Conservation (phyloP, 495 filamentous ascomycete genomes). For the Penicillium bovifimosum region DNA sequence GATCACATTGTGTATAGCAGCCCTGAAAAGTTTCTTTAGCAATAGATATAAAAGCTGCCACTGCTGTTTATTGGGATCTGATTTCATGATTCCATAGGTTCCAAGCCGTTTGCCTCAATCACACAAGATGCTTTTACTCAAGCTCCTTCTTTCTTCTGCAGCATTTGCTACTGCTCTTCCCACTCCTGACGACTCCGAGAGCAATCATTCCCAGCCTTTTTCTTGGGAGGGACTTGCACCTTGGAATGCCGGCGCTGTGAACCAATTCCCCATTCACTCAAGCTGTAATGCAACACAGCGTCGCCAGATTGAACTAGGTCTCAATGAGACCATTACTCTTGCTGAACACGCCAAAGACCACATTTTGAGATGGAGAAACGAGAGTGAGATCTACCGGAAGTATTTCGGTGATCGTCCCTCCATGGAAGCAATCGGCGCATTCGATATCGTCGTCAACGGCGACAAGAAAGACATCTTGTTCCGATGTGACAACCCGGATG, state of each 20-base stretch:
- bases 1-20: not conserved
- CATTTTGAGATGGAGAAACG: constrained; percentile 45
- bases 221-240: not conserved
- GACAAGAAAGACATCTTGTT: constrained; percentile 45
- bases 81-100: too few relatives aligned
- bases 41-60: not conserved
- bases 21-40: not conserved
- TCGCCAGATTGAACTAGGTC: constrained; percentile 39
- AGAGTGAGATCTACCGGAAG: constrained; percentile 48
- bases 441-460: constrained; percentile 43
- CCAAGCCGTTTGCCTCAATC: not conserved
- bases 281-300: constrained; percentile 53
- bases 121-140: constrained; percentile 1
- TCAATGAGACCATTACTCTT: constrained; percentile 44
- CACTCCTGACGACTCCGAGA: not conserved
- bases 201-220: constrained; percentile 9
- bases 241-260: constrained; percentile 21
- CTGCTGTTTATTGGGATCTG: not conserved
- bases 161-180: constrained; percentile 11
- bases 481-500: constrained; percentile 54
- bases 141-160: not conserved
- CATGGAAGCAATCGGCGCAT: constrained; percentile 48
- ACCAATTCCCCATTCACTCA: constrained; percentile 43
- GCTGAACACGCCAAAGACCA: constrained; percentile 44
- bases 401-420: constrained; percentile 51